Conservation (phyloP, 345 rosid species). For the Brassica incana region DNA sequence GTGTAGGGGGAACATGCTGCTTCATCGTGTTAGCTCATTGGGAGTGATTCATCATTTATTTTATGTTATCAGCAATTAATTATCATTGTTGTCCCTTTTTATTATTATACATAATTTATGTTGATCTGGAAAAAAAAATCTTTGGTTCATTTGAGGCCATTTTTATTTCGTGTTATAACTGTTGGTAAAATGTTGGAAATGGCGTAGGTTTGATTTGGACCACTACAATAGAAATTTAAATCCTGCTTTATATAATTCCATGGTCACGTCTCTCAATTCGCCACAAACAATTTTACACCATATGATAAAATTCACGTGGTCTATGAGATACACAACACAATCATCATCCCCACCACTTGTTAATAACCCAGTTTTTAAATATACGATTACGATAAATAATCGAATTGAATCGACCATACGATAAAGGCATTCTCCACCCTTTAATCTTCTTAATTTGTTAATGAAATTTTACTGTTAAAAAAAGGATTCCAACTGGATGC, state of each 20-base stretch:
- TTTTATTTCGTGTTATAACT: not conserved
- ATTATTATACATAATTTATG: not conserved
- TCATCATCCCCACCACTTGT: conserved; percentile 14
- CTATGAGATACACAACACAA: conserved; percentile 12
- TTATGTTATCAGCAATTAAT: conserved; percentile 13
- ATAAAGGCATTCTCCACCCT: not conserved
- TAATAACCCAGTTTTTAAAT: not conserved
- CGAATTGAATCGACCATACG: not conserved
- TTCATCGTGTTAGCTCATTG: not conserved
- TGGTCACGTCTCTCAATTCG: conserved; percentile 6
- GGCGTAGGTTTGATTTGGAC: not conserved
- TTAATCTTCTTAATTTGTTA: not conserved
- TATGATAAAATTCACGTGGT: conserved; percentile 1
- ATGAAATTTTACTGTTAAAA: not conserved
- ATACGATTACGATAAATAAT: not conserved
- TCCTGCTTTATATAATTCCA: not conserved
- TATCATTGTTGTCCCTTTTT: conserved; percentile 9
- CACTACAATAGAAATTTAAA: not conserved
- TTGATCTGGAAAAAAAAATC: conserved; percentile 19
- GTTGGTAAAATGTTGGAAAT: not conserved
- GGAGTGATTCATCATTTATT: conserved; percentile 29
- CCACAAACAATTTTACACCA: not conserved
- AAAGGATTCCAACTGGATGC: not conserved
- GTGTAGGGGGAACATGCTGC: conserved; percentile 22
- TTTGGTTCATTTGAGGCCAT: conserved; percentile 22